Evolutionary conservation across 441 rosid genomes (phyloP).

Genomic region (Flueggea neowawraea): DNA sequence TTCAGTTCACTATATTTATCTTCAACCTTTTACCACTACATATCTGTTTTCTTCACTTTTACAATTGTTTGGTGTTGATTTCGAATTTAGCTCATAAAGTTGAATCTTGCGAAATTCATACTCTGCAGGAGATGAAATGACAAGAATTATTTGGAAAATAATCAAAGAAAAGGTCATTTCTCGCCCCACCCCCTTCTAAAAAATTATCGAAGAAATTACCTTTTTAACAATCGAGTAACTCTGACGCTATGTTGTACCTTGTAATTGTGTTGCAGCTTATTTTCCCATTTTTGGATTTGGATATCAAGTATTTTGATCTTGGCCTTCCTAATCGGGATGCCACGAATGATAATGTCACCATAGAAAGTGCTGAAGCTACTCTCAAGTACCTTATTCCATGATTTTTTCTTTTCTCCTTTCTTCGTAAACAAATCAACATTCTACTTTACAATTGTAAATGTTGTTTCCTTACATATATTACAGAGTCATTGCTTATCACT

Average conservation of each 20-base stretch:
- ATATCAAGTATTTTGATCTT: slow-evolving; percentile 93
- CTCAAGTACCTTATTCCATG: slow-evolving; percentile 35
- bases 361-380: slow-evolving; percentile 96
- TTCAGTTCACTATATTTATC: too few relatives aligned
- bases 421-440: not conserved
- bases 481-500: not conserved
- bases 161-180: slow-evolving; percentile 70
- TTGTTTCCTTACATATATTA: not conserved
- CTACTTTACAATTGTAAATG: not conserved
- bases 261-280: slow-evolving; percentile 50
- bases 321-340: slow-evolving; percentile 92
- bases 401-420: not conserved
- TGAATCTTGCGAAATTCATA: not conserved
- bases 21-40: too few relatives aligned
- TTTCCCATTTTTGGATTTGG: slow-evolving; percentile 90
- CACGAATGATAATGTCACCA: slow-evolving; percentile 82
- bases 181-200: not conserved
- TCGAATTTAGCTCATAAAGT: not conserved
- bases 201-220: not conserved
- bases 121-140: slow-evolving; percentile 82
- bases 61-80: not conserved
- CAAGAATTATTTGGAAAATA: slow-evolving; percentile 73
- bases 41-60: not conserved
- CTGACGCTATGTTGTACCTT: not conserved
- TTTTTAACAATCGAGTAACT: not conserved